Percentiles rank a stretch among this genome's conserved stretches.
phyloP scores from a whole-genome alignment of 345 rosid species.

The Psidium friedrichsthalianum region DNA sequence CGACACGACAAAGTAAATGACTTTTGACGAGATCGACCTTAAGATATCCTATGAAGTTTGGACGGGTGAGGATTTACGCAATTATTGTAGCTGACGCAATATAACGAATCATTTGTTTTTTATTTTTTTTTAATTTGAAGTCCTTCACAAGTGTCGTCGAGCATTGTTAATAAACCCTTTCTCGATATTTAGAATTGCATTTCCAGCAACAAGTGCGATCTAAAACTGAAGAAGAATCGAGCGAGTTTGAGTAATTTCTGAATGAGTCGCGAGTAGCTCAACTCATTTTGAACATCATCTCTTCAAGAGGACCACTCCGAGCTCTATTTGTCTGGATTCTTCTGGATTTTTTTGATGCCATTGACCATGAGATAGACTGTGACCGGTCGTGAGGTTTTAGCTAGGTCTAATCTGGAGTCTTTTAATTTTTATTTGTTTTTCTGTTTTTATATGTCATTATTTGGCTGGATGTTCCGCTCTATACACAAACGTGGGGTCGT shows the following conservation, averaged over 20 bases:
- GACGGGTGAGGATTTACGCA: neutral
- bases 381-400: neutral
- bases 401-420: neutral
- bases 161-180: neutral
- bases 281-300: neutral
- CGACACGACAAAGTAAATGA: neutral
- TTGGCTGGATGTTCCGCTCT: neutral
- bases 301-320: neutral
- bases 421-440: neutral
- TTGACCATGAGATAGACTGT: neutral
- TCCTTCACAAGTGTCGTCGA: neutral
- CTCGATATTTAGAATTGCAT: neutral
- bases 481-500: neutral
- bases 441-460: neutral
- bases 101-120: neutral
- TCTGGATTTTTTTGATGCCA: neutral
- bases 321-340: neutral
- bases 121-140: neutral
- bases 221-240: neutral
- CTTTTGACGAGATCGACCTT: neutral
- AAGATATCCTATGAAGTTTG: neutral
- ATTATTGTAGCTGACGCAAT: neutral
- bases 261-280: neutral
- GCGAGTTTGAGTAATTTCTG: neutral
- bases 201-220: neutral